These are phyloP conservation scores for Echites panduratus DNA, from an alignment of 257 asterid genomes.

Conservation along the genomic window DNA sequence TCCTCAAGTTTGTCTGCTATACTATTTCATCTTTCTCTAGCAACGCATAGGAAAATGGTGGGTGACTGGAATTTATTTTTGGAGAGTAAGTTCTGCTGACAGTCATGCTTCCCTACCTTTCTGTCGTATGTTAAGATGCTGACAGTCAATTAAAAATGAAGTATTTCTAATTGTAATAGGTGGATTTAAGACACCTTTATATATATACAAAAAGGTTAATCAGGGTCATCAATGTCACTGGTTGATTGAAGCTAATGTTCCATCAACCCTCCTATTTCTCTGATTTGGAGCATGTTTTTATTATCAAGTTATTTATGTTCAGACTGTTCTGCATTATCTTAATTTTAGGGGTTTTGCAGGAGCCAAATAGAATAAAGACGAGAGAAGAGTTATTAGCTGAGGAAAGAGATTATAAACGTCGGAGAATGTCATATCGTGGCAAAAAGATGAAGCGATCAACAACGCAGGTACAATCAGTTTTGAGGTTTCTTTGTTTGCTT, in stretches of 20 bases:
- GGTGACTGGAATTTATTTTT: background rate
- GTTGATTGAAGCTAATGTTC: background rate
- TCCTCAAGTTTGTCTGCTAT: background rate
- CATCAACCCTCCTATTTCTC: background rate
- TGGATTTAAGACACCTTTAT: background rate
- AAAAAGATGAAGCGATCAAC: constrained; percentile 71
- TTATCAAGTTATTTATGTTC: background rate
- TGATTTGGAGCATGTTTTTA: background rate
- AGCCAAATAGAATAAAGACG: constrained; percentile 53
- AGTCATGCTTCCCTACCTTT: background rate
- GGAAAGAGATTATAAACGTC: constrained; percentile 96
- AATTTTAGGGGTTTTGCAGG: constrained; percentile 35
- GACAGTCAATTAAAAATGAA: background rate
- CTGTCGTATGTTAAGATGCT: background rate
- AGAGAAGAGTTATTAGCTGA: constrained; percentile 90
- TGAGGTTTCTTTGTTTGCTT: background rate
- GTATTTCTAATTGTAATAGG: background rate
- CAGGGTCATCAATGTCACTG: background rate
- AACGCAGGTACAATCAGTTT: constrained; percentile 41
- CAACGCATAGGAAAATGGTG: background rate
- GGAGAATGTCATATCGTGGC: constrained; percentile 95
- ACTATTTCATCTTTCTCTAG: background rate
- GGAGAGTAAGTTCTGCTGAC: background rate
- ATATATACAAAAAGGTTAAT: background rate
- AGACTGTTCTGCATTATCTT: background rate